Conservation (phyloP, 768 basidiomycete species). For the Tremella yokohamensis region DNA sequence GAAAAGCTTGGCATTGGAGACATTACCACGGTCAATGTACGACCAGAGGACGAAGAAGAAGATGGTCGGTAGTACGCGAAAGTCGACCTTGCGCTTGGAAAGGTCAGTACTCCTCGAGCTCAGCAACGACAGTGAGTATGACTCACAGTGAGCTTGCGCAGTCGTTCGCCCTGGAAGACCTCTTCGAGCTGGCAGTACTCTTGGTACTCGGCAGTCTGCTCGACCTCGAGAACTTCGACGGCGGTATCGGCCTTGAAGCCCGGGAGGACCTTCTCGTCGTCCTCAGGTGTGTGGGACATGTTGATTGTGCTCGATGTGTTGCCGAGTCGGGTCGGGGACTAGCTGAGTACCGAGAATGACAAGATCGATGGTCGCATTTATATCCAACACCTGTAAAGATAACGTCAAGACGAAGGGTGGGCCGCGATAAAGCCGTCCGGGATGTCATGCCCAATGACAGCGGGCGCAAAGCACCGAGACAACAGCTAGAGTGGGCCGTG, state of each 20-base stretch:
- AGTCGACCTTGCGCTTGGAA: slow-evolving; percentile 1
- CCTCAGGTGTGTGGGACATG: neutral
- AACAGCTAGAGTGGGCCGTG: too few relatives aligned
- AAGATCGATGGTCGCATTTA: too few relatives aligned
- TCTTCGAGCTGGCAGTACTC: slow-evolving; percentile 25
- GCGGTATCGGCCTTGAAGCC: neutral
- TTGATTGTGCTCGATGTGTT: neutral
- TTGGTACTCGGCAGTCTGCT: slow-evolving; percentile 21
- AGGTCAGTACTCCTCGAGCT: neutral
- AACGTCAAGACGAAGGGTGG: too few relatives aligned
- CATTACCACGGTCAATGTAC: slow-evolving; percentile 38
- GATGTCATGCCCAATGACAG: too few relatives aligned
- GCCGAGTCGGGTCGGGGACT: too few relatives aligned
- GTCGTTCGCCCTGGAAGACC: slow-evolving; percentile 21
- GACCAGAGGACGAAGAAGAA: slow-evolving; percentile 10
- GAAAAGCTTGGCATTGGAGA: slow-evolving; percentile 36
- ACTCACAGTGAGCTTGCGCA: slow-evolving; percentile 33
- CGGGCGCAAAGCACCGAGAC: too few relatives aligned
- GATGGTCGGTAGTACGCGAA: neutral
- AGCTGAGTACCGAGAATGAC: too few relatives aligned
- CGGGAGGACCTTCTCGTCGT: neutral
- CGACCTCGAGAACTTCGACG: slow-evolving; percentile 4
- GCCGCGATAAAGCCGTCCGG: too few relatives aligned
- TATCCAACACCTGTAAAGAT: too few relatives aligned
- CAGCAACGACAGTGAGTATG: neutral